These are phyloP conservation scores for Trichosporon sp. DNA, from an alignment of 1,284 basidiomycete genomes.

Conservation along the genomic window DNA sequence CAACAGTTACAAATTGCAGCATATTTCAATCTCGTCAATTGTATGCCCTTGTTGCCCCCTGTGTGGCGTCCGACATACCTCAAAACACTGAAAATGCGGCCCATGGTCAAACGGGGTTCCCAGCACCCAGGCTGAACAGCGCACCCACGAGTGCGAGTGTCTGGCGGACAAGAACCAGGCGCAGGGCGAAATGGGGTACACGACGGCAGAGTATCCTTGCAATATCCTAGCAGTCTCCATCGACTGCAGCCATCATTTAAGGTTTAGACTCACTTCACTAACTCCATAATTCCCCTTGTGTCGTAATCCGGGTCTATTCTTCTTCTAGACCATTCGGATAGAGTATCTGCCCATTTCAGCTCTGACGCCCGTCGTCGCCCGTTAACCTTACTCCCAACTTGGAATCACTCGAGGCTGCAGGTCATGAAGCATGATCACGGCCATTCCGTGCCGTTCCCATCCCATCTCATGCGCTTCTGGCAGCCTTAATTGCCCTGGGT, in stretches of 20 bases:
- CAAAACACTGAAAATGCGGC: not conserved
- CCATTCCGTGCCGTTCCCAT: not conserved
- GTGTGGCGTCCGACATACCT: slow-evolving; percentile 6
- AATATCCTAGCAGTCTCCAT: not conserved
- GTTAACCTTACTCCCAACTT: not conserved
- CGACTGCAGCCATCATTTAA: not conserved
- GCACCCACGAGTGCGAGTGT: not conserved
- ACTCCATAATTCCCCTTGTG: not conserved
- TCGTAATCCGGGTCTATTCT: not conserved
- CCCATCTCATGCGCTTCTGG: too few relatives aligned
- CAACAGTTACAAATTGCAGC: slow-evolving; percentile 2
- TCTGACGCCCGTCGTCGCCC: not conserved
- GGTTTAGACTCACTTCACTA: slow-evolving; percentile 1
- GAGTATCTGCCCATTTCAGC: not conserved
- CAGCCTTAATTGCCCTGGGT: not conserved
- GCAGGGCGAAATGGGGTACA: not conserved
- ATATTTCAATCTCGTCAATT: not conserved
- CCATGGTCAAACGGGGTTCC: not conserved
- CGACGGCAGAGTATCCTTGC: not conserved
- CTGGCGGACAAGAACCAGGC: not conserved
- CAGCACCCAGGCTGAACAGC: not conserved
- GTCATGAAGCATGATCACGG: not conserved
- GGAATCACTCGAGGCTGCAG: not conserved
- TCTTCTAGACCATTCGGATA: not conserved
- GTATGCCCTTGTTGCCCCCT: not conserved